Evolutionary conservation across 768 basidiomycete species (phyloP), one percentile per base, ranked within the genome.

Genomic region (Chalciporus chontae): DNA sequence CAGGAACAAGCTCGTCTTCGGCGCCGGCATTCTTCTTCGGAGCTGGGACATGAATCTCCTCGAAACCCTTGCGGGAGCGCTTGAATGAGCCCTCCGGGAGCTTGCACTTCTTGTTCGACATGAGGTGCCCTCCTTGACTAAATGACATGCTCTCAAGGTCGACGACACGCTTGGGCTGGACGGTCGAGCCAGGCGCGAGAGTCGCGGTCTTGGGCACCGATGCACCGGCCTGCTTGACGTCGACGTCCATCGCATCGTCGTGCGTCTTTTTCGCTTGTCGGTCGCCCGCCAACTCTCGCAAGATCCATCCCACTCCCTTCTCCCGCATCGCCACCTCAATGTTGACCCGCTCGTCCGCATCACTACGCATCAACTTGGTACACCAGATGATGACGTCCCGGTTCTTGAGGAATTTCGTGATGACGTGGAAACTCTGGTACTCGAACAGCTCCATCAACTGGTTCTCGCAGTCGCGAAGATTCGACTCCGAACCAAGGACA

Each of bases 101-200:
- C 66, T 94, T 96, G 72, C 88, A 90, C 72, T 97, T 97, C 71
- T 97, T 97, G 74, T 98, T 97, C 14, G 91, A 91, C 95, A 98
- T 99, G 53, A 97, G 73, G 53, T 97, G 94, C 0, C 91, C 94
- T 19, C 94, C 96, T 61, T 97, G 94, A 40, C 84, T 83, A 71
- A 99, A 99, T n/a, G 90, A 86, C 86, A 98, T 88, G 51, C 82
- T 80, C 60, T 96, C 94, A 45, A 99, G 76, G 65, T 98, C 96
- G 31, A 99, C 78, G 0, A 80, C 85, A 34, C 76, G 77, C 57
- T 92, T 90, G 4, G 94, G 94, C 57, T 92, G 89, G 2, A 93
- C 80, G 0, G 81, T 84, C 1, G 91, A 90, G 2, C 93, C 94
- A 4, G 94, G 90, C 0, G 85, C 85, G 24, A 95, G 79, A 0